Conservation (phyloP, 805 yeast species). For the Suhomyces tanzawaensis region DNA sequence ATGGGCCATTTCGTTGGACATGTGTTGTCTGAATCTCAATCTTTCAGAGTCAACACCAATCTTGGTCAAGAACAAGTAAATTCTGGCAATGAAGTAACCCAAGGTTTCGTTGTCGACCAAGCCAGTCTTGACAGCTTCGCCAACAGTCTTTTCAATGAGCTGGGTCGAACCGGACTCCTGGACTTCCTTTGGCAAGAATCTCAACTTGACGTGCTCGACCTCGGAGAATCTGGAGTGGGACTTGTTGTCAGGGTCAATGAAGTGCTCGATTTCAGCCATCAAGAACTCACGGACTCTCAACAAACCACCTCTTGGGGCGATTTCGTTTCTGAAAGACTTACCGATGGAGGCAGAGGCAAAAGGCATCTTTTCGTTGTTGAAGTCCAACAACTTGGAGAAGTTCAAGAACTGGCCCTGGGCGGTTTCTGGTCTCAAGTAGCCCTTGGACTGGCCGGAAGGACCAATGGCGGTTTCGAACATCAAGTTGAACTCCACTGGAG, state of each 20-base stretch:
- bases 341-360: conserved; percentile 99
- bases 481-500: conserved; percentile 92
- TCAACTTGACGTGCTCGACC: conserved; percentile 68
- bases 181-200: conserved; percentile 79
- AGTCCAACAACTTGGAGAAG: conserved; percentile 88
- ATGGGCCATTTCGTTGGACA: conserved; percentile 99
- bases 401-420: conserved; percentile 99
- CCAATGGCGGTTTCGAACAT: conserved; percentile 99
- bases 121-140: conserved; percentile 84
- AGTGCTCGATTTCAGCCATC: conserved; percentile 99
- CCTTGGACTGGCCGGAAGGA: conserved; percentile 94
- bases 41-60: conserved; percentile 86
- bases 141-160: conserved; percentile 63
- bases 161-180: conserved; percentile 84
- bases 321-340: conserved; percentile 97
- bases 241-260: conserved; percentile 90
- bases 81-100: conserved; percentile 95
- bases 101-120: conserved; percentile 96
- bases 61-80: conserved; percentile 75
- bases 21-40: conserved; percentile 96
- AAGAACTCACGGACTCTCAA: conserved; percentile 97
- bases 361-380: conserved; percentile 95
- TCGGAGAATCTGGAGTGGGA: conserved; percentile 76
- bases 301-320: conserved; percentile 96
- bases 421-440: conserved; percentile 96